Evolutionary conservation across 352 stramenopile species (phyloP).

Genomic region (Phytophthora pistaciae): DNA sequence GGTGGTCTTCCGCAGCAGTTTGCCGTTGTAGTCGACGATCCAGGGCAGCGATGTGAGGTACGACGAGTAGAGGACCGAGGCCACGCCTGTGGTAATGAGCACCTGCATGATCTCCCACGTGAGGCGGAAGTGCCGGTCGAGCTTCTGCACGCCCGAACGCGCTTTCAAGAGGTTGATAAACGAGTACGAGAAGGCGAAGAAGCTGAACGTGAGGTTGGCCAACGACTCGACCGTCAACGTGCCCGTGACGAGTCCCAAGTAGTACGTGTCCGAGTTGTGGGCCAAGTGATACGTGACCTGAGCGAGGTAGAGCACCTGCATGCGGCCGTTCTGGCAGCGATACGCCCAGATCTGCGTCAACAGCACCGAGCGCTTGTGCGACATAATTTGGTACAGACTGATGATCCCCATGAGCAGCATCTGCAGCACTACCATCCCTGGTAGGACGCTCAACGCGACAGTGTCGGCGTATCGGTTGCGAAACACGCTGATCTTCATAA

Average conservation of each 20-base stretch:
- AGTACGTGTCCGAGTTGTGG: conserved; percentile 5
- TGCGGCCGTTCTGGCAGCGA: conserved; percentile 17
- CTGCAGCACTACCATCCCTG: conserved; percentile 23
- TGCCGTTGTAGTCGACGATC: conserved; percentile 35
- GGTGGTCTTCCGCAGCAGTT: conserved; percentile 42
- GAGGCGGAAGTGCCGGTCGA: conserved; percentile 7
- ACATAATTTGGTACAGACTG: conserved; percentile 31
- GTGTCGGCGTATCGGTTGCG: conserved; percentile 25
- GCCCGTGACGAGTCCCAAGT: conserved; percentile 6
- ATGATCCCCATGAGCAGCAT: conserved; percentile 34
- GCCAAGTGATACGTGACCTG: conserved; percentile 23
- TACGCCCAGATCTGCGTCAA: neutral
- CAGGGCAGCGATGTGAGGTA: conserved; percentile 22
- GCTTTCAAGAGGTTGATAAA: conserved; percentile 21
- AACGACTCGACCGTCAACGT: conserved; percentile 13
- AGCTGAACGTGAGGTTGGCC: conserved; percentile 14
- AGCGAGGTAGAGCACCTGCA: conserved; percentile 18
- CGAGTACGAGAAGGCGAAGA: conserved; percentile 20
- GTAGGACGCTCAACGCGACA: conserved; percentile 18
- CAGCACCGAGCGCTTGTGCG: conserved; percentile 22
- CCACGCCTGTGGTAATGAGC: conserved; percentile 18
- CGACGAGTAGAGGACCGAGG: conserved; percentile 10
- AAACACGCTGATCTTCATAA: conserved; percentile 42
- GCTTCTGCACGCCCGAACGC: conserved; percentile 16
- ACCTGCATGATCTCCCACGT: conserved; percentile 36